These are phyloP conservation scores for Copromyces sp. DNA, from an alignment of 495 filamentous ascomycete genomes.

Conservation along the genomic window DNA sequence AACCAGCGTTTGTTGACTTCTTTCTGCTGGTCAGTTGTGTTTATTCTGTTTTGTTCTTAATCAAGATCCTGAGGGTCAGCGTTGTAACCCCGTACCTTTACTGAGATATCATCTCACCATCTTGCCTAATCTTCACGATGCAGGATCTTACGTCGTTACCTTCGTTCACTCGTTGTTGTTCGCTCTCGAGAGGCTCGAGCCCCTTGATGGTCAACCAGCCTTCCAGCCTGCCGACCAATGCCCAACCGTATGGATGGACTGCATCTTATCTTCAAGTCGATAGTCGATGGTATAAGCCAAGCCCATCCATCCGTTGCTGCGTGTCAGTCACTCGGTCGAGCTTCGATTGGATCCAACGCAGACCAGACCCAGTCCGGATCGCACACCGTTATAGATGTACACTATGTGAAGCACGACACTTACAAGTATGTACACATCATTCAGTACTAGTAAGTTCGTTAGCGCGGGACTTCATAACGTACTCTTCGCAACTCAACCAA, in stretches of 20 bases:
- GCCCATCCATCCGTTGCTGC: neutral
- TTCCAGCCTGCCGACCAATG: neutral
- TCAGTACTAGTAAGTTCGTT: too few relatives aligned
- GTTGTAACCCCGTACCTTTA: neutral
- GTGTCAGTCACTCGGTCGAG: neutral
- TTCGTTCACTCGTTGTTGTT: neutral
- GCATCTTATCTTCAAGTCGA: neutral
- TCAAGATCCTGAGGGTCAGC: neutral
- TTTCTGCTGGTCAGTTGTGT: neutral
- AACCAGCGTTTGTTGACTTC: neutral
- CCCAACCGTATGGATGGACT: neutral
- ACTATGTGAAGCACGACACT: neutral
- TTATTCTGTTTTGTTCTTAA: neutral
- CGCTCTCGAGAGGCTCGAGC: neutral
- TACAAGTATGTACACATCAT: too few relatives aligned
- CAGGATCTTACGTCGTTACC: neutral
- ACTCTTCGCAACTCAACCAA: too few relatives aligned
- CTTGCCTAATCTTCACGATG: neutral
- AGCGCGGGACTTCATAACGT: too few relatives aligned
- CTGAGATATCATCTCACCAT: neutral
- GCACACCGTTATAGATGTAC: neutral
- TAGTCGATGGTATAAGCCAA: neutral
- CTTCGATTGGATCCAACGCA: neutral
- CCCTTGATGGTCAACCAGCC: neutral
- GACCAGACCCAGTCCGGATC: neutral